These are phyloP conservation scores for Pseudocercospora pini-densiflorae DNA, from an alignment of 2,329 filamentous ascomycete species.

Conservation along the genomic window DNA sequence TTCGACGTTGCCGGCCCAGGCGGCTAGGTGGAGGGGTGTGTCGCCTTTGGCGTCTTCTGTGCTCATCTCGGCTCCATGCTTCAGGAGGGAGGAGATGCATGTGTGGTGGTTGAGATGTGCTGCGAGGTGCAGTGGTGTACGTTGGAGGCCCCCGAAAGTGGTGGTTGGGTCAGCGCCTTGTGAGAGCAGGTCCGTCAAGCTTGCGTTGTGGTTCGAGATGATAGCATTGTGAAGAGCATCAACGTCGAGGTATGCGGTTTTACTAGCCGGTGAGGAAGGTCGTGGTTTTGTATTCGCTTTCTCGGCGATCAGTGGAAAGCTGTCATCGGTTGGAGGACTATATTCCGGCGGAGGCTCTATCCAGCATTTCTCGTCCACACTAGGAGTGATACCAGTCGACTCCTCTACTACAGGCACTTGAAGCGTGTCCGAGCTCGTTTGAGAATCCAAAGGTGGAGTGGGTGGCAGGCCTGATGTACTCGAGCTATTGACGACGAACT, in stretches of 20 bases:
- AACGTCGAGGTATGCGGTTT: slow-evolving; percentile 18
- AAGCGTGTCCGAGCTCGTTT: background rate
- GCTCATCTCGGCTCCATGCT: slow-evolving; percentile 28
- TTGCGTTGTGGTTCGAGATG: slow-evolving; percentile 27
- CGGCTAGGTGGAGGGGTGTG: slow-evolving; percentile 36
- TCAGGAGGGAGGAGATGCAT: slow-evolving; percentile 29
- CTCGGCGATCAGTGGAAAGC: slow-evolving; percentile 14
- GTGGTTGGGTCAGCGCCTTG: slow-evolving; percentile 24
- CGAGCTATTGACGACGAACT: slow-evolving; percentile 24
- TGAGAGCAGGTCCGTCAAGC: slow-evolving; percentile 27
- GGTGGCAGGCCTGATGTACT: slow-evolving; percentile 16
- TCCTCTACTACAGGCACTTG: background rate
- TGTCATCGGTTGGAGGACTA: slow-evolving; percentile 24
- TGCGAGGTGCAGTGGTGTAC: slow-evolving; percentile 38
- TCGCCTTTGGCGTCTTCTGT: slow-evolving; percentile 36
- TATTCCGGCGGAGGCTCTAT: slow-evolving; percentile 39
- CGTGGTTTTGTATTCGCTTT: slow-evolving; percentile 24
- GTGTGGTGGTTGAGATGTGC: slow-evolving; percentile 33
- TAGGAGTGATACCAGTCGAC: slow-evolving; percentile 32
- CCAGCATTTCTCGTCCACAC: slow-evolving; percentile 31
- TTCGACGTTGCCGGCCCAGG: slow-evolving; percentile 37
- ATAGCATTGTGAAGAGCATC: slow-evolving; percentile 33
- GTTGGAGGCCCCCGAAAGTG: slow-evolving; percentile 30
- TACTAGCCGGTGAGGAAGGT: slow-evolving; percentile 13
- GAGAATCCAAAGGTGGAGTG: slow-evolving; percentile 25